phyloP scores from a whole-genome alignment of 805 yeast species.

The Naumovozyma baii region DNA sequence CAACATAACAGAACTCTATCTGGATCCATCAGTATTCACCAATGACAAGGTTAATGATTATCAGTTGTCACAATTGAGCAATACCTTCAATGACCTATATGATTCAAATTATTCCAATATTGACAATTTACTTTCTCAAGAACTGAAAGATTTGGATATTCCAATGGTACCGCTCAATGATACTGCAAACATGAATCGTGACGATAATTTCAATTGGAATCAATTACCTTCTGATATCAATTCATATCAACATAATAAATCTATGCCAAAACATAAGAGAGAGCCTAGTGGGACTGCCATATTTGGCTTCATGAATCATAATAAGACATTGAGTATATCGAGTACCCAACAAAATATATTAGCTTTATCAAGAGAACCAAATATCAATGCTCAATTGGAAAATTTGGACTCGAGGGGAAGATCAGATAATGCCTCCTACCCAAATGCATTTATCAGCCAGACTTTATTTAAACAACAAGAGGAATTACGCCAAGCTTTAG shows the following conservation, averaged over 20 bases:
- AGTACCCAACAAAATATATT: slow-evolving; percentile 29
- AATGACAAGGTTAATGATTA: background rate
- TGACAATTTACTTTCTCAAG: slow-evolving; percentile 47
- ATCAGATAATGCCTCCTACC: background rate
- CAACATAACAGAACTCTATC: background rate
- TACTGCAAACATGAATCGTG: background rate
- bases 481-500: slow-evolving; percentile 23
- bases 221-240: slow-evolving; percentile 7
- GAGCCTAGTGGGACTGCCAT: slow-evolving; percentile 72
- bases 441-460: background rate
- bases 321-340: slow-evolving; percentile 51
- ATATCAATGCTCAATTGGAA: slow-evolving; percentile 1
- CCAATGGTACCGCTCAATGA: slow-evolving; percentile 31
- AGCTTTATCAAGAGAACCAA: slow-evolving; percentile 8
- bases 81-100: slow-evolving; percentile 34
- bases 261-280: slow-evolving; percentile 38
- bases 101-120: slow-evolving; percentile 43
- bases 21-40: background rate
- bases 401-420: background rate
- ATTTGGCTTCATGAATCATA: slow-evolving; percentile 62
- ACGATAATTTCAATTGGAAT: slow-evolving; percentile 13
- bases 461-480: slow-evolving; percentile 21
- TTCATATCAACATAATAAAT: slow-evolving; percentile 3
- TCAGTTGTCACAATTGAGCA: background rate
- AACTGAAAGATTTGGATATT: slow-evolving; percentile 55